phyloP scores from a whole-genome alignment of 352 stramenopile species.

The Phytophthora chlamydospora region DNA sequence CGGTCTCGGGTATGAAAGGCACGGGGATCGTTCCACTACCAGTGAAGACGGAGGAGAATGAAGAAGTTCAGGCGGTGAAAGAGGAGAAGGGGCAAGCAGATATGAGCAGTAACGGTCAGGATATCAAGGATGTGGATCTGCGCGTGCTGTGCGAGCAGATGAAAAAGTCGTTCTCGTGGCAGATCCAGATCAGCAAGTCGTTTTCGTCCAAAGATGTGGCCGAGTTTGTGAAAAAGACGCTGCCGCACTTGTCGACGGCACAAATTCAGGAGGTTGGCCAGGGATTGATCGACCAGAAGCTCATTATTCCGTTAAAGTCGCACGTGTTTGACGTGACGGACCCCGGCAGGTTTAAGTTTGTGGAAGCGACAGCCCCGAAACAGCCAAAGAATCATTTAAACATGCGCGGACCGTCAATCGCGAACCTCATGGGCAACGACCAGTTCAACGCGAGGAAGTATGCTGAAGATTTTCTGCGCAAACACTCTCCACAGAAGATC shows the following conservation, averaged over 20 bases:
- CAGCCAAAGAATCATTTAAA: constrained; percentile 74
- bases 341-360: constrained; percentile 65
- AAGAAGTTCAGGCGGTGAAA: constrained; percentile 12
- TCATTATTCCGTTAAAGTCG: constrained; percentile 78
- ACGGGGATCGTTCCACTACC: constrained; percentile 14
- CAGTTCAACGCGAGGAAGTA: constrained; percentile 78
- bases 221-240: constrained; percentile 63
- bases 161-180: constrained; percentile 72
- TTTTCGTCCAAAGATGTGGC: constrained; percentile 73
- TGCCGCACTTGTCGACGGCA: constrained; percentile 37
- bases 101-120: constrained; percentile 14
- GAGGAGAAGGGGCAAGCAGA: constrained; percentile 21
- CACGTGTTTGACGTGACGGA: constrained; percentile 76
- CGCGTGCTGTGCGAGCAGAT: constrained; percentile 69
- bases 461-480: constrained; percentile 79
- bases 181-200: constrained; percentile 80
- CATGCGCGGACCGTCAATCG: constrained; percentile 73
- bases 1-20: constrained; percentile 63
- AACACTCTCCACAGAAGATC: constrained; percentile 78
- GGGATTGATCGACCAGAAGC: constrained; percentile 69
- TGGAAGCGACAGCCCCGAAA: constrained; percentile 47
- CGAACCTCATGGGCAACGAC: constrained; percentile 76
- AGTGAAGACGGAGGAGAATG: constrained; percentile 16
- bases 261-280: constrained; percentile 68
- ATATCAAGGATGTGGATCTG: constrained; percentile 61